Percentiles rank a stretch among this genome's conserved stretches.
phyloP scores from a whole-genome alignment of 176 grass and related monocot species.

The Musa schizocarpa region DNA sequence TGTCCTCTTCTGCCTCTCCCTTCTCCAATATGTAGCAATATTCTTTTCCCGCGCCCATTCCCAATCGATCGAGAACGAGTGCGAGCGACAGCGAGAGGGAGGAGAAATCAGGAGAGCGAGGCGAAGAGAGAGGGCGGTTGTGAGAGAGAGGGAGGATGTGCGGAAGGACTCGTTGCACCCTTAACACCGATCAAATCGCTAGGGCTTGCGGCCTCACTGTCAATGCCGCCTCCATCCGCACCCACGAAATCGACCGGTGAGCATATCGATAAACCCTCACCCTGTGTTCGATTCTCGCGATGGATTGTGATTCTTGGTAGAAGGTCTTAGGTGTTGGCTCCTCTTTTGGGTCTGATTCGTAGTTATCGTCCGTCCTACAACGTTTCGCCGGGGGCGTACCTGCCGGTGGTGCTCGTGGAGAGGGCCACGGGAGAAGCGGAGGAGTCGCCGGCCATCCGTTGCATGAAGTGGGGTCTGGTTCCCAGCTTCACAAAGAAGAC shows the following conservation, averaged over 20 bases:
- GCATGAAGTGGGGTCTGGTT: slow-evolving; percentile 94
- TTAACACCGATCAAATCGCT: slow-evolving; percentile 38
- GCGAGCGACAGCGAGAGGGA: not conserved
- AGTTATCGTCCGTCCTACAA: slow-evolving; percentile 85
- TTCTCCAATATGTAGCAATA: not conserved
- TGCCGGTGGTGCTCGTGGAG: slow-evolving; percentile 45
- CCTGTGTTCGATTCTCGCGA: not conserved
- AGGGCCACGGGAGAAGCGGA: slow-evolving; percentile 7
- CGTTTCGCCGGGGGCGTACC: slow-evolving; percentile 51
- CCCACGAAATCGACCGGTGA: slow-evolving; percentile 27
- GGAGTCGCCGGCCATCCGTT: slow-evolving; percentile 42
- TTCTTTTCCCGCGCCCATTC: not conserved
- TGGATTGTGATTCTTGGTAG: not conserved
- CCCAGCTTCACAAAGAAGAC: slow-evolving; percentile 80
- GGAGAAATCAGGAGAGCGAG: not conserved
- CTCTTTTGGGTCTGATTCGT: slow-evolving; percentile 8
- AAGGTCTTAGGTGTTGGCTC: not conserved
- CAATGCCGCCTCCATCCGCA: slow-evolving; percentile 14
- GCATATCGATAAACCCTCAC: slow-evolving; percentile 7
- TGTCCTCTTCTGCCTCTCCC: not conserved
- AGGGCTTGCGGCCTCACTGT: slow-evolving; percentile 45
- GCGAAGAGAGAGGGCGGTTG: not conserved
- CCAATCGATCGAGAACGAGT: not conserved
- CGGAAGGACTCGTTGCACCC: slow-evolving; percentile 73
- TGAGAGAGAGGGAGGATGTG: slow-evolving; percentile 36